phyloP scores from a whole-genome alignment of 225 moss, liverwort and hornwort species.

The Sphagnum contortum region DNA sequence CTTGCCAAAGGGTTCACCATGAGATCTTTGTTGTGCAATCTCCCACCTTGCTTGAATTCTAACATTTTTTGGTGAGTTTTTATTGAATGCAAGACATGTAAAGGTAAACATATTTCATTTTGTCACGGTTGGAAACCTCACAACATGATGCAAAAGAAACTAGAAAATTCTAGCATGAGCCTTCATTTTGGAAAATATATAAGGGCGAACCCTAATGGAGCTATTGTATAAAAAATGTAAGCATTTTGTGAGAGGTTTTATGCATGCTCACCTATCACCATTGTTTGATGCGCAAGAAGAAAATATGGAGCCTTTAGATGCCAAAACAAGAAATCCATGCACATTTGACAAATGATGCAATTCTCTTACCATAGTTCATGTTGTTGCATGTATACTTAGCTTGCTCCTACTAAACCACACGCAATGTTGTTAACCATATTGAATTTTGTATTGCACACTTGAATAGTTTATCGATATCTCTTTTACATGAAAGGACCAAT shows the following conservation, averaged over 20 bases:
- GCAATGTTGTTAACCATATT: background rate
- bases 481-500: too few species aligned
- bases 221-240: too few species aligned
- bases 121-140: too few species aligned
- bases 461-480: background rate
- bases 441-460: background rate
- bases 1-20: too few species aligned
- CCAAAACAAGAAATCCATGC: slow-evolving; percentile 42
- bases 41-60: too few species aligned
- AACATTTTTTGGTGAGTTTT: background rate
- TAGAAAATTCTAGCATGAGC: too few species aligned
- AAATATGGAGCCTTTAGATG: slow-evolving; percentile 44
- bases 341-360: slow-evolving; percentile 35
- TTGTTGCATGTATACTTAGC: slow-evolving; percentile 38
- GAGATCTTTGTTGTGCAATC: too few species aligned
- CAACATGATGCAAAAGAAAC: too few species aligned
- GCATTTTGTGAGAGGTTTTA: background rate
- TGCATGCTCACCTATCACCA: slow-evolving; percentile 30
- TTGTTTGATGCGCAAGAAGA: slow-evolving; percentile 26
- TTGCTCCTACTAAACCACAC: slow-evolving; percentile 7
- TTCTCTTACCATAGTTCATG: slow-evolving; percentile 54
- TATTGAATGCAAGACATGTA: too few species aligned
- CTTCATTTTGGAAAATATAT: too few species aligned
- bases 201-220: background rate
- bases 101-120: too few species aligned